Percentiles rank a stretch among this genome's conserved stretches.
phyloP scores from a whole-genome alignment of 139 green algal genomes.

The Chlamydomonas schloesseri region DNA sequence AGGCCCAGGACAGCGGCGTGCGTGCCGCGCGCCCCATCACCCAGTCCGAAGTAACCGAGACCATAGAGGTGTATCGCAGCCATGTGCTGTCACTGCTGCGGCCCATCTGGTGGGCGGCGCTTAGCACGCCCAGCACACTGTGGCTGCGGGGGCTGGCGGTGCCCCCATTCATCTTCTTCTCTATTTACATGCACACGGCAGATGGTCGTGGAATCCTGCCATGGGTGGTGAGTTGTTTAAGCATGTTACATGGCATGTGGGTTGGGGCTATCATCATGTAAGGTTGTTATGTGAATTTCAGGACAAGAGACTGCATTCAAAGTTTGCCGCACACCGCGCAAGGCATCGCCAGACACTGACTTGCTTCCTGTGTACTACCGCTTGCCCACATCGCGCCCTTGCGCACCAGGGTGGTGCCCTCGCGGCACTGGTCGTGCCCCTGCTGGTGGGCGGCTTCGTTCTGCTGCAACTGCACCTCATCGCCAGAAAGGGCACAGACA shows the following conservation, averaged over 20 bases:
- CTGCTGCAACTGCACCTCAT: not conserved
- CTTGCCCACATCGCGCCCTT: too few relatives aligned
- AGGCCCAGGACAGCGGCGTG: too few relatives aligned
- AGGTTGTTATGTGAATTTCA: too few relatives aligned
- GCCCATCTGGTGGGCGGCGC: not conserved
- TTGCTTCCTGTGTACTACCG: too few relatives aligned
- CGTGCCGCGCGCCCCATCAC: too few relatives aligned
- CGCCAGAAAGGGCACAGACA: not conserved
- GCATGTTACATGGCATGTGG: too few relatives aligned
- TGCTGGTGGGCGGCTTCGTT: not conserved
- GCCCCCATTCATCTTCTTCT: constrained; percentile 7
- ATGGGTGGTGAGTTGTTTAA: not conserved
- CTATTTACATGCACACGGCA: too few relatives aligned
- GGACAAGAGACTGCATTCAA: too few relatives aligned
- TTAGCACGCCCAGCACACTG: constrained; percentile 3
- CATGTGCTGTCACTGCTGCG: not conserved
- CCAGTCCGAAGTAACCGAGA: not conserved
- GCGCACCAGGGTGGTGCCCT: not conserved
- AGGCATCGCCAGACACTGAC: too few relatives aligned
- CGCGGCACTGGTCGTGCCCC: not conserved
- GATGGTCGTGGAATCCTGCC: not conserved
- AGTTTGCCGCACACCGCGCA: too few relatives aligned
- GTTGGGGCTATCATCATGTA: too few relatives aligned
- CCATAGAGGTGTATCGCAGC: not conserved
- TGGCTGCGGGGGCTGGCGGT: constrained; percentile 1